A percentile compares a stretch with the other conserved stretches of the same genome.
These are phyloP conservation scores for Kazachstania africana DNA, from an alignment of 805 yeast species.

Conservation along the genomic window DNA sequence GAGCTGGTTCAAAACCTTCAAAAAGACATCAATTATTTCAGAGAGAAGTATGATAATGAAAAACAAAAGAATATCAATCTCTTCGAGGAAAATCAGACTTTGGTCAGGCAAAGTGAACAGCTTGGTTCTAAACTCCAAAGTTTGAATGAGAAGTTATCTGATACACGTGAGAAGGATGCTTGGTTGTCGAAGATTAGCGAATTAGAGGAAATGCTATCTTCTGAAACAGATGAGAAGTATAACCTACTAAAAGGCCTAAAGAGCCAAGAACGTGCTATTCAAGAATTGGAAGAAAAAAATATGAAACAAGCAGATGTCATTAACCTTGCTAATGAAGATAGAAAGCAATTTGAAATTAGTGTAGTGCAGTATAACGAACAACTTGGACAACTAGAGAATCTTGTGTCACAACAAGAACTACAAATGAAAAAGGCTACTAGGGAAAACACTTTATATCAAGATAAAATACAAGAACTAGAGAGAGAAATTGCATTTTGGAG, in stretches of 20 bases:
- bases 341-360: conserved; percentile 41
- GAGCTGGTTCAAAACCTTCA: conserved; percentile 29
- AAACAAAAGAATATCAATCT: conserved; percentile 45
- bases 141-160: conserved; percentile 37
- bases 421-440: conserved; percentile 39
- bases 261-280: conserved; percentile 39
- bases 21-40: conserved; percentile 22
- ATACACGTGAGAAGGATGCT: conserved; percentile 39
- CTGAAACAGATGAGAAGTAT: conserved; percentile 35
- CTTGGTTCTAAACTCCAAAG: conserved; percentile 34
- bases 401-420: conserved; percentile 34
- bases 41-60: conserved; percentile 28
- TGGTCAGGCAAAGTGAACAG: conserved; percentile 43
- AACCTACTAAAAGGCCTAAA: conserved; percentile 42
- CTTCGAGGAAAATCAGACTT: conserved; percentile 55
- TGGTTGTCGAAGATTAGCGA: conserved; percentile 48
- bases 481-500: conserved; percentile 50
- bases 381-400: conserved; percentile 32
- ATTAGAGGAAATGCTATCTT: conserved; percentile 39
- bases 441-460: conserved; percentile 44
- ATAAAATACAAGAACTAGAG: conserved; percentile 39
- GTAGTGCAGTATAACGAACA: conserved; percentile 34
- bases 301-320: conserved; percentile 41
- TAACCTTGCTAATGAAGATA: conserved; percentile 46
- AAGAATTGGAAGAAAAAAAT: conserved; percentile 40